Base-by-base conservation (phyloP, 192 early-diverging fungal species). In the Helicostylum pulchrum region DNA sequence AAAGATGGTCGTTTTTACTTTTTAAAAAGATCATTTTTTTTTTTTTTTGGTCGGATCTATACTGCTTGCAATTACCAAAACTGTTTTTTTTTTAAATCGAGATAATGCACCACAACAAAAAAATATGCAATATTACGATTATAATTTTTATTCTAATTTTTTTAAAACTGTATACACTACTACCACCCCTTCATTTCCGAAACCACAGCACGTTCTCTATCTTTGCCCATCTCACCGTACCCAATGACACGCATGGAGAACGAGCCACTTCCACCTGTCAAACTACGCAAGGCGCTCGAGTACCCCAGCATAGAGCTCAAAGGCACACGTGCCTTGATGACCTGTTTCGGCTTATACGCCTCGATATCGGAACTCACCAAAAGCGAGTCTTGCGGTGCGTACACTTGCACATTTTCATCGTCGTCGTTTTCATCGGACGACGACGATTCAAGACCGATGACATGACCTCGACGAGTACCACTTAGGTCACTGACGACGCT, bases 271-370 rank as follows among this genome's bases (percentile, higher is more conserved):
- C 96, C 96, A 1, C 86, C 91, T 0, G 96, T 94, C 71, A 96
- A 74, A n/a, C 90, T 88, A 32, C 96, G 77, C 65, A 98, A 70
- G 2, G 80, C 74, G 4, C 82, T 87, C 17, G 92, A 82, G 61
- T 98, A 98, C 3, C 94, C 94, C 1, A 95, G 71, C 87, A 97
- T 86, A 1, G 87, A 78, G 46, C 84, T 82, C 32, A 98, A 74
- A 10, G 94, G 94, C 0, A 89, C 87, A 42, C 85, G 81, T 0
- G 87, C 86, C 20, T 81, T 73, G 20, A 92, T 84, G 14, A 70
- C 63, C 19, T 73, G 59, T 30, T 71, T 78, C 17, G 66, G 64
- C 48, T 34, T 69, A 55, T 55, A 70, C 30, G 56, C 77, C 48
- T 55, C 64, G 47, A 58, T 56, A 6, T 55, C 65, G 10, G 53